Conservation (phyloP, 768 basidiomycete species). For the Lactifluus subvellereus region DNA sequence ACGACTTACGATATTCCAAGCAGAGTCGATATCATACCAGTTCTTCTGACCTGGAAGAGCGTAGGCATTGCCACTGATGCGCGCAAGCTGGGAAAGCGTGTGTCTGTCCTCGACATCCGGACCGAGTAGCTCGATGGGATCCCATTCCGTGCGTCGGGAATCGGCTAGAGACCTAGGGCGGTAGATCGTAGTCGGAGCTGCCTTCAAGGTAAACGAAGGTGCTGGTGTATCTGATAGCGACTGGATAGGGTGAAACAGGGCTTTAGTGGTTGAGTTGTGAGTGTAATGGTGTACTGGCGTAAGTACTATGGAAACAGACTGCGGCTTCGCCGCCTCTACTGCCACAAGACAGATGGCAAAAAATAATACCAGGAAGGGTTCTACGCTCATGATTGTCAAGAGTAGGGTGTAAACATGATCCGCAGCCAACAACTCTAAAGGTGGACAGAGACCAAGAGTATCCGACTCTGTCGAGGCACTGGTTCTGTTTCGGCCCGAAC, state of each 20-base stretch:
- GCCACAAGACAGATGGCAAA: background rate
- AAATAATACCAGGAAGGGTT: background rate
- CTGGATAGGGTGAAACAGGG: conserved; percentile 1
- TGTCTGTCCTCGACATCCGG: conserved; percentile 77
- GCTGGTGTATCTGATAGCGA: background rate
- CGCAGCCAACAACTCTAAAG: background rate
- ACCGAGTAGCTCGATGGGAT: conserved; percentile 53
- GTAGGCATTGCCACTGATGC: conserved; percentile 91
- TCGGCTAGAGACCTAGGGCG: conserved; percentile 49
- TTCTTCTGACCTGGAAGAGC: conserved; percentile 58
- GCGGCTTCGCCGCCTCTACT: background rate
- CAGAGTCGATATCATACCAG: conserved; percentile 76
- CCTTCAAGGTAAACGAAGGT: conserved; percentile 34
- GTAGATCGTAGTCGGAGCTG: conserved; percentile 52
- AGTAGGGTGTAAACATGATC: background rate
- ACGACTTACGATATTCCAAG: conserved; percentile 54
- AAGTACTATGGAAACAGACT: conserved; percentile 2
- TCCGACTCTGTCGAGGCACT: background rate
- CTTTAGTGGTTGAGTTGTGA: background rate
- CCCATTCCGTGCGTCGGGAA: conserved; percentile 59
- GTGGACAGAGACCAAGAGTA: background rate
- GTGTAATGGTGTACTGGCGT: conserved; percentile 5
- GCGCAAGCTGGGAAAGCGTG: conserved; percentile 74
- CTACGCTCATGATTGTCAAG: conserved; percentile 1
- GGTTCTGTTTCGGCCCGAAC: background rate